These are phyloP conservation scores for Ceratobasidium theobromae DNA, from an alignment of 1,284 basidiomycete species.

Conservation along the genomic window DNA sequence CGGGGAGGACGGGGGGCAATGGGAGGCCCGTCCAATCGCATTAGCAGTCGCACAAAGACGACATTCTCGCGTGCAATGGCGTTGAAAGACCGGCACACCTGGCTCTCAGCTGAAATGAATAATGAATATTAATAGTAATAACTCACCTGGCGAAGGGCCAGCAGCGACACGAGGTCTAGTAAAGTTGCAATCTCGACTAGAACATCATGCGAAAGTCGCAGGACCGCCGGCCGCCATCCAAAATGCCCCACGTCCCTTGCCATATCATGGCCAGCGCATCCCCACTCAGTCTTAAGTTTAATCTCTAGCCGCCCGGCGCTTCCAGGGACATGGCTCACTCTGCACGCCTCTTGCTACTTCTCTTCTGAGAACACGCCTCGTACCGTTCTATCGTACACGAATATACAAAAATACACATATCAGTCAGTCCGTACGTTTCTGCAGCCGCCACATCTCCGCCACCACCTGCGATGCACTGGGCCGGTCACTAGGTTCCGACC, in stretches of 20 bases:
- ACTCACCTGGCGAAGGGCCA: conserved; percentile 10
- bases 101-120: neutral
- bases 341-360: too few relatives aligned
- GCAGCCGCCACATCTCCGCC: conserved; percentile 26
- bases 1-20: neutral
- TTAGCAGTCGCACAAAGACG: conserved; percentile 4
- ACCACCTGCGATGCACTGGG: conserved; percentile 6
- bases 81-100: conserved; percentile 11
- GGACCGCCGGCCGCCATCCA: neutral
- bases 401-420: neutral
- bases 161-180: conserved; percentile 1
- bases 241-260: neutral
- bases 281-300: neutral
- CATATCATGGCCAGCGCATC: neutral
- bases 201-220: conserved; percentile 4
- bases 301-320: neutral
- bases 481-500: conserved; percentile 6
- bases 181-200: conserved; percentile 6
- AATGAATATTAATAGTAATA: neutral
- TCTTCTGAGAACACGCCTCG: too few relatives aligned
- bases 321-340: neutral
- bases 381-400: neutral
- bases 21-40: neutral
- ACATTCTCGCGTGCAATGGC: conserved; percentile 2
- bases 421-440: neutral